Conservation (phyloP, 148 eudicot genomes). For the Linanthus parryae region DNA sequence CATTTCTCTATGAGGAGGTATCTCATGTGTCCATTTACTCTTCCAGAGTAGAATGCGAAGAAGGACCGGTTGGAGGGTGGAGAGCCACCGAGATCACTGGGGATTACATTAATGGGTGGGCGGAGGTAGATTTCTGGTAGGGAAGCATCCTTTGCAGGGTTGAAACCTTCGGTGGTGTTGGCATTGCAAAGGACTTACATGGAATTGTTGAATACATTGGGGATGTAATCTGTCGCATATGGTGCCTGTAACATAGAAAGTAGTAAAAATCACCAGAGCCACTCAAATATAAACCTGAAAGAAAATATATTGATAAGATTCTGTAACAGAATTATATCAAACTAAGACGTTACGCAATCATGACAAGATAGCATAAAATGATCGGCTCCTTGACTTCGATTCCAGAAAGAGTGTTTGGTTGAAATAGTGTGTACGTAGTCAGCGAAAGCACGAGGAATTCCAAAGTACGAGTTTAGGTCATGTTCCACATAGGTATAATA, state of each 20-base stretch:
- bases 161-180: conserved; percentile 66
- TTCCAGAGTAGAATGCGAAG: conserved; percentile 59
- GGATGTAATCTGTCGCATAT: conserved; percentile 32
- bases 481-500: conserved; percentile 20
- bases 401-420: conserved; percentile 27
- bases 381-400: conserved; percentile 31
- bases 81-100: conserved; percentile 28
- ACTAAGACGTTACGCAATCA: conserved; percentile 45
- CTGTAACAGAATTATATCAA: too few relatives aligned
- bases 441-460: conserved; percentile 26
- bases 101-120: conserved; percentile 27
- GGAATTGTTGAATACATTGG: conserved; percentile 47
- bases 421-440: conserved; percentile 30
- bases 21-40: conserved; percentile 50
- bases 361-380: conserved; percentile 73
- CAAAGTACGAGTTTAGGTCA: conserved; percentile 19
- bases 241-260: conserved; percentile 37
- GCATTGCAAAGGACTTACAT: conserved; percentile 79
- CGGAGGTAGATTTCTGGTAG: conserved; percentile 51
- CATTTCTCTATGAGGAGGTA: conserved; percentile 37
- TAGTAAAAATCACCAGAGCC: too few relatives aligned
- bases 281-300: too few relatives aligned
- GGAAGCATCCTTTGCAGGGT: conserved; percentile 48
- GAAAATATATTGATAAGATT: too few relatives aligned
- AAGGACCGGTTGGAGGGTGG: conserved; percentile 30